phyloP scores from a whole-genome alignment of 192 early-diverging fungal genomes.

The Paraglomus occultum region DNA sequence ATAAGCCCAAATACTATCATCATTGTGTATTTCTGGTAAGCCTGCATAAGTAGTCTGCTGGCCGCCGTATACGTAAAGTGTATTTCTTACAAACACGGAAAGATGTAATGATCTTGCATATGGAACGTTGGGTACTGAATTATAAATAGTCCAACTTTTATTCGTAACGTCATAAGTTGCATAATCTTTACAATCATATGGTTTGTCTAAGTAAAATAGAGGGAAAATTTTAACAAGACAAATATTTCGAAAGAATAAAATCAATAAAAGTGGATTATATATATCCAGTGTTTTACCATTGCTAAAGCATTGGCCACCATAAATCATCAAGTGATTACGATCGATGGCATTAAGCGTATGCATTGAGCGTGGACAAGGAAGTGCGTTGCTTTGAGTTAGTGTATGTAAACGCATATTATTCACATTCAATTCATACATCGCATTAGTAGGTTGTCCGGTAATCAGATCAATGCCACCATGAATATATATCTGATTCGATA shows the following conservation, averaged over 20 bases:
- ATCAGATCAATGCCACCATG: background rate
- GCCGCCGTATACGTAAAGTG: constrained; percentile 20
- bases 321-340: background rate
- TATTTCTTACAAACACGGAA: background rate
- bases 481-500: constrained; percentile 18
- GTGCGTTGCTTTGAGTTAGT: background rate
- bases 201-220: background rate
- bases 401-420: background rate
- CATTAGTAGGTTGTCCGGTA: background rate
- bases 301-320: background rate
- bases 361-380: background rate
- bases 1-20: constrained; percentile 10
- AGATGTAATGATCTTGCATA: constrained; percentile 5
- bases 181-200: constrained; percentile 13
- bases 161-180: background rate
- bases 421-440: background rate
- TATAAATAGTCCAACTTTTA: constrained; percentile 1
- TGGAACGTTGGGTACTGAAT: background rate
- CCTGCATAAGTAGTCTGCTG: background rate
- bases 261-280: background rate
- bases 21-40: background rate
- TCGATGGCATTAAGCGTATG: background rate
- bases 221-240: too few relatives aligned
- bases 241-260: background rate
- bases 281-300: background rate